Evolutionary conservation across 139 green algal species (phyloP).

Genomic region (Asterochloris sp.): DNA sequence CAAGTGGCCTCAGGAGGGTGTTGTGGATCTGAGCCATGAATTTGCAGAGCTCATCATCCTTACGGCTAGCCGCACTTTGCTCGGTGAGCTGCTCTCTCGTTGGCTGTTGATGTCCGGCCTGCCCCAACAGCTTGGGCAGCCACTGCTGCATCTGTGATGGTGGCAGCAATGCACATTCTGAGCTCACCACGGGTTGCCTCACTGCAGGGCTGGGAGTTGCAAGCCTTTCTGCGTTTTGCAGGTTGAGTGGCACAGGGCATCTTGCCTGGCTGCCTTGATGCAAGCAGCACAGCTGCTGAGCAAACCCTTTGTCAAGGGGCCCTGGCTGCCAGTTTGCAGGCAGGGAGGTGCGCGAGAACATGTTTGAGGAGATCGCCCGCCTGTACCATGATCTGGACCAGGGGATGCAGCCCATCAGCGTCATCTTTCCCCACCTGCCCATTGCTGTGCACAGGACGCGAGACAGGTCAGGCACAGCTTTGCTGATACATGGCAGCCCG

Average conservation of each 20-base stretch:
- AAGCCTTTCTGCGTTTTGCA: too few relatives aligned
- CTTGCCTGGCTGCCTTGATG: too few relatives aligned
- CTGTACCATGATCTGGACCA: conserved; percentile 95
- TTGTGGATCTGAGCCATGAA: conserved; percentile 86
- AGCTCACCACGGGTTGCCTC: too few relatives aligned
- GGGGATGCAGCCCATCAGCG: conserved; percentile 94
- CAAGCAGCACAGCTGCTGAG: too few relatives aligned
- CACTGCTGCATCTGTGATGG: too few relatives aligned
- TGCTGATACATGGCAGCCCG: background rate
- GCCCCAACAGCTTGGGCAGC: too few relatives aligned
- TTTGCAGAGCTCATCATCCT: conserved; percentile 91
- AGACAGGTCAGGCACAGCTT: conserved; percentile 55
- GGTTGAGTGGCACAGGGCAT: too few relatives aligned
- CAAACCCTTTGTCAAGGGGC: too few relatives aligned
- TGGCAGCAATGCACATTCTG: too few relatives aligned
- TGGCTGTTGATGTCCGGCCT: too few relatives aligned
- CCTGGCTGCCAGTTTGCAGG: conserved; percentile 38
- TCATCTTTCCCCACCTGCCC: conserved; percentile 93
- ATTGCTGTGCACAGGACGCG: conserved; percentile 83
- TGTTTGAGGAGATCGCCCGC: conserved; percentile 79
- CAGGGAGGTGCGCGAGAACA: conserved; percentile 91
- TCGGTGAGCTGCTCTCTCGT: conserved; percentile 48
- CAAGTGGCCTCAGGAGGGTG: conserved; percentile 82
- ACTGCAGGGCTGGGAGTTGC: too few relatives aligned
- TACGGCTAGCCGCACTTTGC: conserved; percentile 86